Base-by-base conservation (phyloP, 192 early-diverging fungal species). In the Linnemannia elongata region DNA sequence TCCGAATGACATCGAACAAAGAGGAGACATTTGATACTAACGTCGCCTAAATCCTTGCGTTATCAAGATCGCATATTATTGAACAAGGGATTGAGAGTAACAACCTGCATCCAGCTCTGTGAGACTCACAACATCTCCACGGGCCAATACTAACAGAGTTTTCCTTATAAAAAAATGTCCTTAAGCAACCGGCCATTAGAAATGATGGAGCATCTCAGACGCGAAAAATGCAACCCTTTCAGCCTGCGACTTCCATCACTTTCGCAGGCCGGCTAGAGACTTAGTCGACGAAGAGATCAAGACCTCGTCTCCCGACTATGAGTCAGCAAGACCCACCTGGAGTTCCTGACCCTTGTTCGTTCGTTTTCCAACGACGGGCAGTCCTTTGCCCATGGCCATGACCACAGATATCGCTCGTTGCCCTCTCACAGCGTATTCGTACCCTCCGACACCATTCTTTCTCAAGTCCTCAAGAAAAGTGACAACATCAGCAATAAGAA, bases 71-170 rank as follows among this genome's bases (percentile, higher is more conserved):
- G 3, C 6, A 5, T 52, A 22, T 44, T 6, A 33, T 39, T 72
- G 52, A 49, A 79, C 38, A 79, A 72, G 27, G 78, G 78, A 12
- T 33, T 79, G 38, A 69, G 52, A 12, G 60, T 79, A 69, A 79
- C 69, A 1, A 79, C 60, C 47, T 79, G 69, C 47, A 72, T 38
- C 20, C 35, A 72, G 30, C 52, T 72, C 13, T 69, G 77, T 17
- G 38, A 39, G 15, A 70, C 72, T 68, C 69, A 79, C 52, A 79
- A 79, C 49, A 72, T 69, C 20, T 33, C 70, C 3, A 44, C 66
- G 1, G 69, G 22, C 7, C 41, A 30, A 35, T 71, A 71, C 69
- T 52, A 79, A 39, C 66, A 72, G 22, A 27, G 49, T 36, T 27
- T 52, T 15, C 73, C 73, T 1, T 20, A 33, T 54, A 47, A 47